Evolutionary conservation across 768 basidiomycete species (phyloP), one percentile per base, ranked within the genome.

Genomic region (Hirschioporus abietinus): DNA sequence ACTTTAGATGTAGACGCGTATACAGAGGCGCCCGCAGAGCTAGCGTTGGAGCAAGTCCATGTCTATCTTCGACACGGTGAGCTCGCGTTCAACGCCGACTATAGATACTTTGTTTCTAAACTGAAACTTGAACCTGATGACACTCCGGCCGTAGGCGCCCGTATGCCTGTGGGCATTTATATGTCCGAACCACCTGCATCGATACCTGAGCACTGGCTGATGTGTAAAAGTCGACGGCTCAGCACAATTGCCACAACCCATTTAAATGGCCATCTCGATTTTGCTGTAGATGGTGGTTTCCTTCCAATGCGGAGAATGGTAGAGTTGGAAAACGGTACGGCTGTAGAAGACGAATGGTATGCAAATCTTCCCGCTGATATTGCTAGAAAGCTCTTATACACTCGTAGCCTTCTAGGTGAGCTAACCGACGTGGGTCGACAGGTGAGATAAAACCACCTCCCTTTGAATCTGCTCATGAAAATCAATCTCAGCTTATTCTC

Each of bases 21-120:
- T 72, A 84, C 87, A 3, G 73, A 79, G 35, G 82, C 87, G 0
- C 90, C 90, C 1, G 66, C 75, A 1, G 82, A 77, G 26, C 78
- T 92, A 20, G 67, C 79, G 69, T 78, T 92, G 57, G 82, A 88
- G 72, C 91, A 92, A 73, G 89, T 92, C 12, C 88, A 92, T 73
- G 75, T 92, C 52, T 92, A 86, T 71, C 84, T 90, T 4, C 81
- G 91, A 26, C 91, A 93, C 74, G 91, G 91, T 90, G 66, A 62
- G 86, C 78, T 65, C 36, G 20, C 2, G 42, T 52, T 63, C n/a
- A 62, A 7, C 65, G 18, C 35, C 61, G n/a, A n/a, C n/a, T 64
- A 24, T 52, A 23, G 17, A 59, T 17, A 15, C 26, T 20, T 9
- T 27, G 27, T 65, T 42, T 61, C 26, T 27, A 10, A 62, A 59